A percentile compares a stretch with the other conserved stretches of the same genome.
phyloP scores from a whole-genome alignment of 768 basidiomycete genomes.

The Mycena polygramma region DNA sequence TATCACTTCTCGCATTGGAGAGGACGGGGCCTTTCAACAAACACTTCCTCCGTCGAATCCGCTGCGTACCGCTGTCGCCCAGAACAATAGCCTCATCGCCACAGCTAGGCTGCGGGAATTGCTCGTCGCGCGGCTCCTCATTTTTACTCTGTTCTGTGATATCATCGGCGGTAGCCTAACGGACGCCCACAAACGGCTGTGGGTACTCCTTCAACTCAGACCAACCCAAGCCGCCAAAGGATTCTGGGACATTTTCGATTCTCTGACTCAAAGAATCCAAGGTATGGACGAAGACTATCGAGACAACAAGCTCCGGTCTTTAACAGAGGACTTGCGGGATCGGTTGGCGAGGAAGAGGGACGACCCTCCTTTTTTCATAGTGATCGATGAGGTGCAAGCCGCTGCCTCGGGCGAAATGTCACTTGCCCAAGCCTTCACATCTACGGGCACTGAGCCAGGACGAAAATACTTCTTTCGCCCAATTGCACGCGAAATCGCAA shows the following conservation, averaged over 20 bases:
- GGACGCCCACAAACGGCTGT: slow-evolving; percentile 47
- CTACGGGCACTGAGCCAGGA: slow-evolving; percentile 48
- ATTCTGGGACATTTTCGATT: slow-evolving; percentile 57
- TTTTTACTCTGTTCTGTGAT: slow-evolving; percentile 55
- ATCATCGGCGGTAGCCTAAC: slow-evolving; percentile 43
- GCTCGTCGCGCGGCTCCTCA: slow-evolving; percentile 56
- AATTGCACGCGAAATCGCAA: slow-evolving; percentile 57
- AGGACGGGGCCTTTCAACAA: slow-evolving; percentile 48
- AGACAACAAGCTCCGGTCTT: background rate
- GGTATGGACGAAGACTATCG: background rate
- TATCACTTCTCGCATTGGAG: slow-evolving; percentile 53
- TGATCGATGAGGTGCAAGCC: slow-evolving; percentile 61
- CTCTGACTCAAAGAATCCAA: slow-evolving; percentile 47
- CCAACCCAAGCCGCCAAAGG: slow-evolving; percentile 46
- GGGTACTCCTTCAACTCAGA: slow-evolving; percentile 58
- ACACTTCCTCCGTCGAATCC: slow-evolving; percentile 47
- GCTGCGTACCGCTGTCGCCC: slow-evolving; percentile 36
- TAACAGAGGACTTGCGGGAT: background rate
- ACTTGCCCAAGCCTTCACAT: slow-evolving; percentile 49
- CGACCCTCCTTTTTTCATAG: slow-evolving; percentile 55
- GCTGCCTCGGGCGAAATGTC: slow-evolving; percentile 50
- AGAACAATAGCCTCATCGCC: slow-evolving; percentile 53
- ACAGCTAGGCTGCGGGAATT: slow-evolving; percentile 52
- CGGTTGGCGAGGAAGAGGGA: slow-evolving; percentile 4
- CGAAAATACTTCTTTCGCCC: slow-evolving; percentile 48